Evolutionary conservation across 2,329 filamentous ascomycete species (phyloP).

Genomic region (Fusarium decemcellulare): DNA sequence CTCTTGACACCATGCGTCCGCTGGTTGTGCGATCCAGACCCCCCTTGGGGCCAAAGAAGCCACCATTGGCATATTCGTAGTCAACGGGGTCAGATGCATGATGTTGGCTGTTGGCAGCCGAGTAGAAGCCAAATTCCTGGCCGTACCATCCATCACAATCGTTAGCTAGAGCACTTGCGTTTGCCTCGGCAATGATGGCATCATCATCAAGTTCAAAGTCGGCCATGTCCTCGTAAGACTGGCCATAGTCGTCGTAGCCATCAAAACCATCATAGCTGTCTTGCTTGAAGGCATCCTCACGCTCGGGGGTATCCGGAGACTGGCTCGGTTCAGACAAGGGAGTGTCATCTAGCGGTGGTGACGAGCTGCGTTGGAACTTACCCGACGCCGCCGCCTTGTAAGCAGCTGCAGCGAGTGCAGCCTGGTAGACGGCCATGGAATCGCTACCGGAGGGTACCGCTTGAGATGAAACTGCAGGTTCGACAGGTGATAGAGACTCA

Average conservation of each 20-base stretch:
- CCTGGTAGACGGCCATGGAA: conserved; percentile 78
- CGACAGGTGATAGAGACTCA: conserved; percentile 19
- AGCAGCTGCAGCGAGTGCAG: conserved; percentile 86
- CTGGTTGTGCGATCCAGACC: conserved; percentile 77
- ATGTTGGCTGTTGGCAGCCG: conserved; percentile 64
- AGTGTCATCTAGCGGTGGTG: conserved; percentile 53
- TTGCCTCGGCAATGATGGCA: conserved; percentile 93
- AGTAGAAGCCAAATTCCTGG: conserved; percentile 97
- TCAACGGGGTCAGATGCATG: conserved; percentile 60
- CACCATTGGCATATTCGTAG: conserved; percentile 81
- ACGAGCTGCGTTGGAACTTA: conserved; percentile 76
- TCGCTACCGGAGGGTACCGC: conserved; percentile 28
- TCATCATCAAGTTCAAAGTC: conserved; percentile 85
- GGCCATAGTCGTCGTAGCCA: conserved; percentile 60
- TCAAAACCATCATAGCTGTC: conserved; percentile 64
- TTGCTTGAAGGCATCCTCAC: conserved; percentile 30
- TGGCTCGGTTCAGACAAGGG: conserved; percentile 27
- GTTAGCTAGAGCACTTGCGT: conserved; percentile 91
- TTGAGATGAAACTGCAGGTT: conserved; percentile 21
- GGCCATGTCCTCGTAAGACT: conserved; percentile 73
- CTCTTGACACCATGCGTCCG: conserved; percentile 80
- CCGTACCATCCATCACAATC: conserved; percentile 97
- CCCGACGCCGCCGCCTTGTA: conserved; percentile 82
- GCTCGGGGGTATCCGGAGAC: conserved; percentile 27
- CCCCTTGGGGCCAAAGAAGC: conserved; percentile 87